Conservation (phyloP, 108 stramenopile species). For the Nitzschia sp. region DNA sequence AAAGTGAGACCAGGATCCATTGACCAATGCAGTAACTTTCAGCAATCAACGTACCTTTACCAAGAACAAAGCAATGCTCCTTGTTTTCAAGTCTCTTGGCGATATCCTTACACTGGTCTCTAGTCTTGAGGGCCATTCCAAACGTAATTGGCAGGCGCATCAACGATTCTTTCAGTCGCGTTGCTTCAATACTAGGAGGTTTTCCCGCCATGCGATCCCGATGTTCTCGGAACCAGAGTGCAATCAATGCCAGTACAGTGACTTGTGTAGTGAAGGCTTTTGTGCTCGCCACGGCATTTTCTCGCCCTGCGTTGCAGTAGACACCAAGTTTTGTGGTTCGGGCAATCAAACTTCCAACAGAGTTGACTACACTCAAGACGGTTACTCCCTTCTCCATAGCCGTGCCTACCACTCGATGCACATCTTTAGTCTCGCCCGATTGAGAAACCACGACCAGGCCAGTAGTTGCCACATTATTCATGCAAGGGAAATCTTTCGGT, state of each 20-base stretch:
- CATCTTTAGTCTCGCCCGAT: slow-evolving; percentile 98
- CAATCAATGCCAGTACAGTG: slow-evolving; percentile 94
- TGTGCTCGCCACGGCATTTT: slow-evolving; percentile 99
- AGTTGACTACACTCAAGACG: slow-evolving; percentile 93
- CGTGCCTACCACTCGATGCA: slow-evolving; percentile 81
- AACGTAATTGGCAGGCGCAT: slow-evolving; percentile 97
- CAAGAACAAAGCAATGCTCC: slow-evolving; percentile 95
- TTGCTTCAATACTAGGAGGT: slow-evolving; percentile 45
- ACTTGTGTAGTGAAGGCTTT: slow-evolving; percentile 99
- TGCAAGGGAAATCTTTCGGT: slow-evolving; percentile 78
- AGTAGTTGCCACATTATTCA: slow-evolving; percentile 40
- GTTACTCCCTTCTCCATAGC: slow-evolving; percentile 89
- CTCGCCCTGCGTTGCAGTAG: slow-evolving; percentile 98
- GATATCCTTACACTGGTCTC: slow-evolving; percentile 81
- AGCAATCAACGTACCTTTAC: slow-evolving; percentile 69
- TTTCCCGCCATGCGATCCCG: slow-evolving; percentile 71
- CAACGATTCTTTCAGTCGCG: slow-evolving; percentile 80
- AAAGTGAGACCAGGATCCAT: background rate
- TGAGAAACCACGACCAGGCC: slow-evolving; percentile 96
- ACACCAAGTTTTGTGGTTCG: slow-evolving; percentile 96
- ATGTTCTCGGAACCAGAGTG: slow-evolving; percentile 93
- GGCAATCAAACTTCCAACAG: slow-evolving; percentile 97
- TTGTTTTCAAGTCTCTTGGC: slow-evolving; percentile 85
- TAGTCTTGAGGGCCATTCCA: slow-evolving; percentile 94
- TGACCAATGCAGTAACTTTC: background rate